Evolutionary conservation across 805 yeast species (phyloP).

Genomic region (Ogataea parapolymorpha): DNA sequence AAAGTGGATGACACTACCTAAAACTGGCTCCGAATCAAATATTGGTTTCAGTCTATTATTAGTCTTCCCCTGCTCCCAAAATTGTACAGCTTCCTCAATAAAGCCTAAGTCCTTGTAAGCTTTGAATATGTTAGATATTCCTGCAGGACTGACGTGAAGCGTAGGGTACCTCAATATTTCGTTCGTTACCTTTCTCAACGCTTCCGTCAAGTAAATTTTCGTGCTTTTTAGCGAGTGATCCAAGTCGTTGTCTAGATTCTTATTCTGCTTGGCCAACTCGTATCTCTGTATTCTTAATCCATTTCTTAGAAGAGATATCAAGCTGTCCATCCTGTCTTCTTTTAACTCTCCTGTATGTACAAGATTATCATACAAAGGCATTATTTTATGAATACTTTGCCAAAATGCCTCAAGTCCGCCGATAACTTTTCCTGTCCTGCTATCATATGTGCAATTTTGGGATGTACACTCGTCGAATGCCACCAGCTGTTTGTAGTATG

Average conservation of each 20-base stretch:
- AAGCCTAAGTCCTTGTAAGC: constrained; percentile 57
- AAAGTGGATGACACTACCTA: constrained; percentile 68
- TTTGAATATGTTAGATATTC: constrained; percentile 54
- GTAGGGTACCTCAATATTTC: constrained; percentile 35
- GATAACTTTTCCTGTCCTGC: constrained; percentile 33
- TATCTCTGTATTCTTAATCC: constrained; percentile 53
- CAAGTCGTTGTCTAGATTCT: constrained; percentile 54
- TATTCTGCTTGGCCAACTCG: constrained; percentile 48
- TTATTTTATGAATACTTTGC: constrained; percentile 47
- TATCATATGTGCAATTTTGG: constrained; percentile 33
- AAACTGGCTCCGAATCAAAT: constrained; percentile 60
- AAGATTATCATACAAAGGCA: constrained; percentile 48
- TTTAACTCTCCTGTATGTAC: constrained; percentile 45
- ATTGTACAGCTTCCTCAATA: constrained; percentile 56
- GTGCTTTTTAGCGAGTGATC: constrained; percentile 49
- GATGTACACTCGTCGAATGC: constrained; percentile 50
- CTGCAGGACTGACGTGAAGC: constrained; percentile 43
- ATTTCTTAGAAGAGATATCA: constrained; percentile 50
- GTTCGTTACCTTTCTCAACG: constrained; percentile 45
- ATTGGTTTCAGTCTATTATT: constrained; percentile 36
- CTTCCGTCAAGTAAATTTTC: constrained; percentile 40
- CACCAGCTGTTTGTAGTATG: constrained; percentile 47
- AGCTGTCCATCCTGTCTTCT: constrained; percentile 40
- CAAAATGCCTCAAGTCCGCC: constrained; percentile 43
- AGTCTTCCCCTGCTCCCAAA: constrained; percentile 63